Percentiles rank a stretch among this genome's conserved stretches.
Conservation (phyloP, 257 asterid species). For the Marsdenia floribunda region DNA sequence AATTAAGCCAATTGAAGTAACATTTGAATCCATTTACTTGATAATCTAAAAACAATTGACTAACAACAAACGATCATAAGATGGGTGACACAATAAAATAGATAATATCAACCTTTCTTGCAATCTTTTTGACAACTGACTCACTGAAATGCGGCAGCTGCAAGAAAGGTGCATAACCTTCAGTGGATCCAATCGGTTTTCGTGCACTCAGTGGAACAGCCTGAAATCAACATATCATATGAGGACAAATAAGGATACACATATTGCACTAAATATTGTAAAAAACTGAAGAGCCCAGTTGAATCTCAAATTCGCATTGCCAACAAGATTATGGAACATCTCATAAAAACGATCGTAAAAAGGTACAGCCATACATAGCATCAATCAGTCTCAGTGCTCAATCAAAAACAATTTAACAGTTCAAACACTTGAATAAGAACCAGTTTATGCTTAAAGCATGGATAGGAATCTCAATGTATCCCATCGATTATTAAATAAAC, state of each 20-base stretch:
- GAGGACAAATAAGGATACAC: conserved; percentile 5
- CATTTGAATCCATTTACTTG: background rate
- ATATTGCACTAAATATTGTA: background rate
- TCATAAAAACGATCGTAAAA: background rate
- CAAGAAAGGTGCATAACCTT: conserved; percentile 92
- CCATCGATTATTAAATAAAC: background rate
- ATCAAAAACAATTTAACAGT: background rate
- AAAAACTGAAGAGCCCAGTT: background rate
- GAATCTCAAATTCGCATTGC: background rate
- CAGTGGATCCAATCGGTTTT: conserved; percentile 71
- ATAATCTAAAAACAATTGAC: background rate
- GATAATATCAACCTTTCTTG: conserved; percentile 68
- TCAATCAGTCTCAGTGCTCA: background rate
- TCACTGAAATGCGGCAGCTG: conserved; percentile 98
- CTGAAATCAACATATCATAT: conserved; percentile 34
- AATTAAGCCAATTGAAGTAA: background rate
- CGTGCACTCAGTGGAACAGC: conserved; percentile 92
- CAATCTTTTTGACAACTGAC: conserved; percentile 74
- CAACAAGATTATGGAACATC: background rate
- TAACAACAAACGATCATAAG: background rate
- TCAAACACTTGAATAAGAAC: background rate
- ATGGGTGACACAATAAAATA: background rate
- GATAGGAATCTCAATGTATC: background rate
- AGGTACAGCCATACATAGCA: background rate
- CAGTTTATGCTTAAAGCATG: background rate